Evolutionary conservation across 345 rosid genomes (phyloP).

Genomic region (Eucalyptus sp.): DNA sequence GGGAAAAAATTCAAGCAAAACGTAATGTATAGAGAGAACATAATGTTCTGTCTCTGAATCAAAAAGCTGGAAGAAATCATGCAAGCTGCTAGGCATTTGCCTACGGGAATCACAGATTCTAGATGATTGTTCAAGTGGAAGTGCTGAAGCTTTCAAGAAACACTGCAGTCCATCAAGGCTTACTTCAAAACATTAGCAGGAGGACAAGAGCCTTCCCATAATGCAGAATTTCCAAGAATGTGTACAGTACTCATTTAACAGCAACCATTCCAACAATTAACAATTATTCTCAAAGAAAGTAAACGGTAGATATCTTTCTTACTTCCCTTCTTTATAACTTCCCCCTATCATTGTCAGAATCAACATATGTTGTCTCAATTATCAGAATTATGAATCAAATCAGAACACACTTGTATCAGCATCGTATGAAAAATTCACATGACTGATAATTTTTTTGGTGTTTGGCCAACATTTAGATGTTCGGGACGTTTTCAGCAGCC

Average conservation of each 20-base stretch:
- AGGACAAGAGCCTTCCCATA: neutral
- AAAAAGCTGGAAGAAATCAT: no score
- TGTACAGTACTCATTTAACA: neutral
- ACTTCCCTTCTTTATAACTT: neutral
- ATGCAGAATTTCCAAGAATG: neutral
- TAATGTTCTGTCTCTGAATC: neutral
- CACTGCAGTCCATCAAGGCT: neutral
- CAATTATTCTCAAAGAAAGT: neutral
- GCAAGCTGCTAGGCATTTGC: neutral
- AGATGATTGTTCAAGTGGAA: neutral
- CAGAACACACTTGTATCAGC: neutral
- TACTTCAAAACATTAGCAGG: neutral
- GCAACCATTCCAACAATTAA: neutral
- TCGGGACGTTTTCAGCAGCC: neutral
- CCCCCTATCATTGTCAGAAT: neutral
- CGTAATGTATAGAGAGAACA: no score
- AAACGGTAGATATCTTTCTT: neutral
- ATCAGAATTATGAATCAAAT: no score
- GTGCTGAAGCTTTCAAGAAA: neutral
- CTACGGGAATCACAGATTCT: neutral
- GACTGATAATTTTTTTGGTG: neutral
- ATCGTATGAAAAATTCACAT: neutral
- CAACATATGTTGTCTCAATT: neutral
- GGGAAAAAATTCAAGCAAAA: neutral
- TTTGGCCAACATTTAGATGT: neutral